Evolutionary conservation across 208 protist genomes (phyloP), one percentile per base, ranked within the genome.

Genomic region (Novymonas esmeraldas): DNA sequence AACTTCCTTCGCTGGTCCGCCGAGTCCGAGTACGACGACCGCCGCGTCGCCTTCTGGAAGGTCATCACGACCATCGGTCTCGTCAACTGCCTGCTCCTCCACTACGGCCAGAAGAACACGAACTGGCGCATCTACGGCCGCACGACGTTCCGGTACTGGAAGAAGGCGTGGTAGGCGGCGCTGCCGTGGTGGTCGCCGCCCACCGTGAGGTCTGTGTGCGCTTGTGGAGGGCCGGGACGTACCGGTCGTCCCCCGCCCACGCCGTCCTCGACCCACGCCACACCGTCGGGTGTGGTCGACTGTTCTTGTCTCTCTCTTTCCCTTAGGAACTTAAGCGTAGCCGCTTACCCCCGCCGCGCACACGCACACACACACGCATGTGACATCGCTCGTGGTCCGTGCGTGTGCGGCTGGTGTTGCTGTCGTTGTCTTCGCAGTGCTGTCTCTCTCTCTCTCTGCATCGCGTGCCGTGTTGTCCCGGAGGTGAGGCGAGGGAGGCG

Each of bases 1-100:
- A 98, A 88, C 61, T 99, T 98, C 83, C 87, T 98, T 22, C 83
- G 89, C 55, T 98, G 90, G 89, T 93, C 89, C 48, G 77, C 88
- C 13, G 91, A 96, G 69, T 89, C 84, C 28, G 88, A 94, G 87
- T 94, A 93, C 78, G 91, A 96, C 58, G 88, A 93, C 65, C 79
- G 89, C 45, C 90, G 90, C 58, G 83, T 93, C 38, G 83, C 79
- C 64, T 95, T 90, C 73, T 95, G 90, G 90, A 95, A 95, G 78
- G 70, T 80, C 20, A 83, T 87, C 67, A 92, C 84, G 13, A 93
- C 90, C 2, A 49, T 93, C 20, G 86, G 82, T 13, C 80, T 95
- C 13, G 82, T 93, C n/a, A 93, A 90, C 64, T 90, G 84, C 76
- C 85, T 95, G 24, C 68, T 95, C 34, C 60, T 93, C 39, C 90